Evolutionary conservation across 129 eudicot species (phyloP).

Genomic region (Mikania micrantha): DNA sequence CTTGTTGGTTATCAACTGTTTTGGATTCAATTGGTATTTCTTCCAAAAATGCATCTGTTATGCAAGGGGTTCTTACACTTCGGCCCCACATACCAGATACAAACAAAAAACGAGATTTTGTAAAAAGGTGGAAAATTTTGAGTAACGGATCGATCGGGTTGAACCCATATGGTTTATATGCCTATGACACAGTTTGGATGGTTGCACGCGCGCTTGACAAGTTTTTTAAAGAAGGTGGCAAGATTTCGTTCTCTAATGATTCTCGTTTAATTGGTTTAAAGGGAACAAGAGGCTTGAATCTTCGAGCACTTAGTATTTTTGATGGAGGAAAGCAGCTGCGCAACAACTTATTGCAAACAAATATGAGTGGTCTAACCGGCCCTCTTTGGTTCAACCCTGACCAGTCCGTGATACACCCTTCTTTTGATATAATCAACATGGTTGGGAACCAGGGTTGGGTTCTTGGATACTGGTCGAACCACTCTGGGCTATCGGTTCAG

Average conservation of each 20-base stretch:
- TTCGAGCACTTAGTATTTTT: slow-evolving; percentile 65
- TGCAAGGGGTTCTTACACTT: slow-evolving; percentile 64
- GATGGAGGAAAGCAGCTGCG: slow-evolving; percentile 57
- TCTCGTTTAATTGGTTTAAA: slow-evolving; percentile 30
- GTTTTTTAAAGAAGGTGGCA: slow-evolving; percentile 51
- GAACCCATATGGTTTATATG: slow-evolving; percentile 73
- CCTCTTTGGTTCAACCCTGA: slow-evolving; percentile 44
- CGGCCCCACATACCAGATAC: slow-evolving; percentile 68
- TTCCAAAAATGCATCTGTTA: not conserved
- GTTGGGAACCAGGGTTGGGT: slow-evolving; percentile 35
- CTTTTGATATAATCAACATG: slow-evolving; percentile 66
- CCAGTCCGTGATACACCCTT: slow-evolving; percentile 42
- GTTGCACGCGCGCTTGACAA: slow-evolving; percentile 54
- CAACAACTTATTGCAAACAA: slow-evolving; percentile 35
- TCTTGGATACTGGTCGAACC: slow-evolving; percentile 88
- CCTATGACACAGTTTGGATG: slow-evolving; percentile 85
- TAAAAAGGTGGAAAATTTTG: slow-evolving; percentile 47
- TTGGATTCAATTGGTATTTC: slow-evolving; percentile 46
- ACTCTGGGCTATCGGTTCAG: slow-evolving; percentile 58
- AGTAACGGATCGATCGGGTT: slow-evolving; percentile 48
- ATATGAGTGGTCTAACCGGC: slow-evolving; percentile 77
- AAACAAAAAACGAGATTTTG: slow-evolving; percentile 34
- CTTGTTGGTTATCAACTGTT: slow-evolving; percentile 63
- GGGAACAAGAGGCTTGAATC: slow-evolving; percentile 38
- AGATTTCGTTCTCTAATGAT: slow-evolving; percentile 56